Evolutionary conservation across 495 filamentous ascomycete genomes (phyloP).

Genomic region (Poronia punctata): DNA sequence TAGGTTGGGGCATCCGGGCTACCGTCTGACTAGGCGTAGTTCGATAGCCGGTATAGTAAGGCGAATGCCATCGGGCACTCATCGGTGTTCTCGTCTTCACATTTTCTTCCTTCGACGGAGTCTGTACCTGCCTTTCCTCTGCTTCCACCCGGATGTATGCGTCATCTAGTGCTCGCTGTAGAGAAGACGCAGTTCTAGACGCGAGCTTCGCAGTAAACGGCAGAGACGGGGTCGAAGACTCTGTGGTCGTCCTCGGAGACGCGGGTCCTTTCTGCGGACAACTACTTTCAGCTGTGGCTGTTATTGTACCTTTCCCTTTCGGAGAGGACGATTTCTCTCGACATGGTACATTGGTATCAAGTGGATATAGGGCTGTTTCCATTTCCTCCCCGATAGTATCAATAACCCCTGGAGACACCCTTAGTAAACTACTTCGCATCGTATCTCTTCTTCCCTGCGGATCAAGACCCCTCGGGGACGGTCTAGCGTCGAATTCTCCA

Average conservation of each 20-base stretch:
- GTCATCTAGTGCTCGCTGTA: constrained; percentile 31
- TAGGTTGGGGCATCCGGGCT: constrained; percentile 8
- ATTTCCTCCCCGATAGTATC: constrained; percentile 28
- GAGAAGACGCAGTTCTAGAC: constrained; percentile 24
- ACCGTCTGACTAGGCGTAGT: neutral
- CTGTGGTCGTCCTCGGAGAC: no score
- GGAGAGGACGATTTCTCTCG: no score
- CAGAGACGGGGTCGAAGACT: constrained; percentile 18
- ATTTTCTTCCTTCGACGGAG: constrained; percentile 8
- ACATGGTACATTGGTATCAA: constrained; percentile 1
- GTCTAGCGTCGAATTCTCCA: constrained; percentile 1
- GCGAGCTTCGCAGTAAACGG: constrained; percentile 28
- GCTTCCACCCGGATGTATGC: constrained; percentile 27
- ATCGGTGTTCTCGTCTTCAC: constrained; percentile 3
- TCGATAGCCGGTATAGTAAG: no score
- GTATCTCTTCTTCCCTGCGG: constrained; percentile 17
- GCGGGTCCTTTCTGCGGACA: no score
- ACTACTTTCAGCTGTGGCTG: no score
- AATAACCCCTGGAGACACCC: constrained; percentile 4
- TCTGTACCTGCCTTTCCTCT: constrained; percentile 19
- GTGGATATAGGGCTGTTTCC: constrained; percentile 14
- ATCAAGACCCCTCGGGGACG: constrained; percentile 6
- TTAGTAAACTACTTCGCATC: constrained; percentile 12
- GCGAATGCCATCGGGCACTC: neutral
- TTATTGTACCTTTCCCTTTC: no score